Base-by-base conservation (phyloP, 139 green algal species). In the Haematococcus sp. region DNA sequence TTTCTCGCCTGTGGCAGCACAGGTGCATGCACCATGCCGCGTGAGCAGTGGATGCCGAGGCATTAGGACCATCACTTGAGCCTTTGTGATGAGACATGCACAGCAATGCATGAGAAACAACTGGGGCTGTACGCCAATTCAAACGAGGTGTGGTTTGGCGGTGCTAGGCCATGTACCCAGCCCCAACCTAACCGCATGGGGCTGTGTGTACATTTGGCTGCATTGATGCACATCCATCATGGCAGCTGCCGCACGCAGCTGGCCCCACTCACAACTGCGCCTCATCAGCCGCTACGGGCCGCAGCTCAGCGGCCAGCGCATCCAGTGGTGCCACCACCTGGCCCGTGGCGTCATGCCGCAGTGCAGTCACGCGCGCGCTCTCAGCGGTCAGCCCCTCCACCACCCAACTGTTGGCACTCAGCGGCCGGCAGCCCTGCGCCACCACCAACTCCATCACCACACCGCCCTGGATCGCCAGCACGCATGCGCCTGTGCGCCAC, bases 381-480 rank as follows among this genome's bases (percentile, higher is more conserved):
- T 73, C 34, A 35, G 60, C 17, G 28, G 65, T n/a, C 55, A 58
- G 28, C n/a, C 20, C 46, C 63, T 79, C 78, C 22, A 83, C 40
- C n/a, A 74, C 59, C 76, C 70, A 82, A 32, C 49, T 31, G 40
- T 60, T 43, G 34, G 32, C 4, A 59, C 40, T 73, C 44, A 84
- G 51, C 4, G 71, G 83, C 32, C 83, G 71, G 56, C 82, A 88
- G 27, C 82, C 82, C 78, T 85, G 74, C 13, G 85, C 85, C 5
- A 90, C 73, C 4, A 90, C 69, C 63, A 86, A 75, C 43, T 90
- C 82, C 74, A 90, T 82, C 4, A 43, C 51, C 2, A 88, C 43
- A 9, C 72, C 64, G 0, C 85, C 85, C n/a, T 80, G 75, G 54
- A 90, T 63, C 2, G 61, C 63, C 59, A 90, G 34, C 40, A 88